Percentiles rank a stretch among this genome's conserved stretches.
phyloP scores from a whole-genome alignment of 345 rosid species.

The Gossypium turneri region DNA sequence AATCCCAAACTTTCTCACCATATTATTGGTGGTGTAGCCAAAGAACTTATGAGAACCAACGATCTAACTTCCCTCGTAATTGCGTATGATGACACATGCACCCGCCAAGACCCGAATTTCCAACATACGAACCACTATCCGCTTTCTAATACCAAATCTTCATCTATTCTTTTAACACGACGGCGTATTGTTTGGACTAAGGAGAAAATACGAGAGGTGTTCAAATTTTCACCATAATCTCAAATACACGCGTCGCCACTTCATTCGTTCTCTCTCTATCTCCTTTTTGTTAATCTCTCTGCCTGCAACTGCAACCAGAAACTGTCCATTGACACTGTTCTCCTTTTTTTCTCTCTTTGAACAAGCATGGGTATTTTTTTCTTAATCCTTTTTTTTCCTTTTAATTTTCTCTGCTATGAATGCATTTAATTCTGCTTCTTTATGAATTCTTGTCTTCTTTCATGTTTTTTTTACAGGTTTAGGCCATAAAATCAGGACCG shows the following conservation, averaged over 20 bases:
- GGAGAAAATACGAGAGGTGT: not conserved
- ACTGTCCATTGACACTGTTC: not conserved
- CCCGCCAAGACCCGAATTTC: no score
- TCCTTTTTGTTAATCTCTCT: no score
- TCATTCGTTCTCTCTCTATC: not conserved
- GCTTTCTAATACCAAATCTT: no score
- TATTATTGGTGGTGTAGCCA: no score
- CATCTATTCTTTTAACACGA: not conserved
- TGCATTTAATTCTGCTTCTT: not conserved
- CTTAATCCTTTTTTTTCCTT: not conserved
- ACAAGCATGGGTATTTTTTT: not conserved
- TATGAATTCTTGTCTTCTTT: not conserved
- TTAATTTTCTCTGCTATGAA: not conserved
- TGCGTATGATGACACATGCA: no score
- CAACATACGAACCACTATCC: no score
- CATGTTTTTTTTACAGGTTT: conserved; percentile 2
- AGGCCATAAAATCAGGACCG: not conserved
- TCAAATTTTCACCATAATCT: not conserved
- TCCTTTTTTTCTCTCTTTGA: not conserved
- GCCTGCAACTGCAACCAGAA: not conserved
- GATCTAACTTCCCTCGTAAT: no score
- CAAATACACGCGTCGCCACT: not conserved
- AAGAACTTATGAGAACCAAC: no score
- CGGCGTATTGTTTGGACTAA: not conserved
- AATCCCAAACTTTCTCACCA: no score